A percentile compares a stretch with the other conserved stretches of the same genome.
phyloP scores from a whole-genome alignment of 2,329 filamentous ascomycete species.

The Neofusicoccum sp. region DNA sequence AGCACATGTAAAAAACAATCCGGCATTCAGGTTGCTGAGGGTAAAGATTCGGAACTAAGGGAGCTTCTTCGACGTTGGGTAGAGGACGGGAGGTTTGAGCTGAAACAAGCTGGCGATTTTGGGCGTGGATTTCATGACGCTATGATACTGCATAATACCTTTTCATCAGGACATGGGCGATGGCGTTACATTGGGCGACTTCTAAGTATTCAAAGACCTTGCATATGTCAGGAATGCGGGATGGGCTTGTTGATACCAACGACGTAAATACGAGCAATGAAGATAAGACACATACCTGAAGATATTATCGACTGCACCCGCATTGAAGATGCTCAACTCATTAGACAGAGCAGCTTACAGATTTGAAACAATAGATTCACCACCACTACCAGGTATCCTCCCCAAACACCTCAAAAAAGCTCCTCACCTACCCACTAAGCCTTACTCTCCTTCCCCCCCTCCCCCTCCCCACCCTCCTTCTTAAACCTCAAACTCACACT shows the following conservation, averaged over 20 bases:
- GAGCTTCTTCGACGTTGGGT: background rate
- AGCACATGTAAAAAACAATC: background rate
- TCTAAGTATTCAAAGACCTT: no score
- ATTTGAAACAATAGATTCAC: no score
- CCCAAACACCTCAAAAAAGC: background rate
- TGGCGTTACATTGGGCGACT: background rate
- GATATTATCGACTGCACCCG: no score
- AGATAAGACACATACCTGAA: no score
- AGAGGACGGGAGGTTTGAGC: background rate
- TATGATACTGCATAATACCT: constrained; percentile 6
- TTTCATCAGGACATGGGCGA: background rate
- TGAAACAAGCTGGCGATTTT: background rate
- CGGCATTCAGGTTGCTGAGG: background rate
- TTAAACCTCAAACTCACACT: constrained; percentile 85
- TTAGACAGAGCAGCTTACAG: no score
- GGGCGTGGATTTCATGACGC: background rate
- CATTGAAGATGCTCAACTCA: no score
- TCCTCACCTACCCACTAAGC: background rate
- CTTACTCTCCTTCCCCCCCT: constrained; percentile 16
- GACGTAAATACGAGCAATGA: no score
- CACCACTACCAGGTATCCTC: no score
- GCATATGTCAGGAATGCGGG: no score
- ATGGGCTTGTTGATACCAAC: no score
- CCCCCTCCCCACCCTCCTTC: constrained; percentile 10
- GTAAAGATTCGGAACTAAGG: background rate